Base-by-base conservation (phyloP, 768 basidiomycete species). In the Mycena polygramma region DNA sequence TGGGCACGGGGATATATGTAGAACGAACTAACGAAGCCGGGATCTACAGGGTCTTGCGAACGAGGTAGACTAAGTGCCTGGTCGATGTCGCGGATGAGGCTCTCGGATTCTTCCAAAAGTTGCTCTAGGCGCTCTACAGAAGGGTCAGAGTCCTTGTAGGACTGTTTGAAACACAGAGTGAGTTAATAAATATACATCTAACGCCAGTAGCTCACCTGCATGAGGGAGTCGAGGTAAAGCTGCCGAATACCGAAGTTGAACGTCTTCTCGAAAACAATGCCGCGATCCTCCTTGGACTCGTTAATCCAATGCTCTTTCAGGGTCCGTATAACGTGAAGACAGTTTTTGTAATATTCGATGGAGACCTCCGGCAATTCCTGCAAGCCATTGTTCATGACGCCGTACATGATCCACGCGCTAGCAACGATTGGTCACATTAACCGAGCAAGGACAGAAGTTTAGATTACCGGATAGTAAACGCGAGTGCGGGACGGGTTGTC, bases 401-500 rank as follows among this genome's bases (percentile, higher is more conserved):
- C 74, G 8, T 65, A 45, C 63, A 76, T 73, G 30, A 76, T 75
- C 75, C 75, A 76, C 15, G 57, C 54, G 7, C 75, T 76, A 37
- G 5, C 36, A 46, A 39, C 22, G n/a, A 58, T 57, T 17, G 55
- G 30, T n/a, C 37, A 48, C 22, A 41, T 2, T 0, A 17, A 51
- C 35, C n/a, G 22, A 52, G 22, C 14, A 41, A 45, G 36, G 41
- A 41, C 13, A 36, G 19, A 22, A 30, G 17, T 49, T 24, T 10
- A 30, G 35, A 41, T 26, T 52, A 77, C 75, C 77, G 72, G 57
- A 77, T 49, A 30, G 69, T 74, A 0, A 72, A 10, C 13, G 70
- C 68, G 10, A 75, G 30, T 2, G 75, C 71, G 2, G 58, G 63
- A 51, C 74, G 75, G n/a, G 64, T 60, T 8, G 57, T 26, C 19